Conservation (phyloP, 768 basidiomycete genomes). For the Boletus sp. region DNA sequence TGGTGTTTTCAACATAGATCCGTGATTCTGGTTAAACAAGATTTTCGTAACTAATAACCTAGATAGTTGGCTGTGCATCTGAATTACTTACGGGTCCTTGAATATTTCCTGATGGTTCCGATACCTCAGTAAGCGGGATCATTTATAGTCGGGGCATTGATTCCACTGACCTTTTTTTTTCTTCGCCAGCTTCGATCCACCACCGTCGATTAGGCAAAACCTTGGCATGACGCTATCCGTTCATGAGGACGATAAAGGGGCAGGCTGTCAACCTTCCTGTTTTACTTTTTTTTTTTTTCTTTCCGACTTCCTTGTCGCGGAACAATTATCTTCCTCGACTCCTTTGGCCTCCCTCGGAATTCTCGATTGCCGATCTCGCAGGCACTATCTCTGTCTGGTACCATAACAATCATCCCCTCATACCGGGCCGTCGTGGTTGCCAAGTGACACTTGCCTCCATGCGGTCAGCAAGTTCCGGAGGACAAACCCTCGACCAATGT, state of each 20-base stretch:
- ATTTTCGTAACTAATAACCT: conserved; percentile 23
- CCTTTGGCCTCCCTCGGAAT: neutral
- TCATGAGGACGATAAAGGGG: neutral
- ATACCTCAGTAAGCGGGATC: conserved; percentile 22
- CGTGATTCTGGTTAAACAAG: conserved; percentile 18
- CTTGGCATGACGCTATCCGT: neutral
- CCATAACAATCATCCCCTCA: neutral
- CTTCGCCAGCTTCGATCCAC: conserved; percentile 7
- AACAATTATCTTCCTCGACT: neutral
- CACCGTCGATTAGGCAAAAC: neutral
- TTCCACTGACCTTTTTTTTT: conserved; percentile 16
- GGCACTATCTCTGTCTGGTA: neutral
- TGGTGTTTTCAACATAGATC: conserved; percentile 27
- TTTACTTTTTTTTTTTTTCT: neutral
- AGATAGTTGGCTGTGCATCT: conserved; percentile 24
- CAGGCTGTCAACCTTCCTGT: neutral
- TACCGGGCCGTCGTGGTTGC: neutral
- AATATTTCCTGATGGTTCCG: conserved; percentile 2
- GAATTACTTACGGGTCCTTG: conserved; percentile 10
- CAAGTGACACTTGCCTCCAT: conserved; percentile 3
- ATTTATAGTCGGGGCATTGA: neutral
- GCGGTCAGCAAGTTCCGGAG: neutral
- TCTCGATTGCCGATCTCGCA: neutral
- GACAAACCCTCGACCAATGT: neutral
- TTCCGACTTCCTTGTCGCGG: neutral